phyloP scores from a whole-genome alignment of 2,329 filamentous ascomycete species.

The Cadophora sp. region DNA sequence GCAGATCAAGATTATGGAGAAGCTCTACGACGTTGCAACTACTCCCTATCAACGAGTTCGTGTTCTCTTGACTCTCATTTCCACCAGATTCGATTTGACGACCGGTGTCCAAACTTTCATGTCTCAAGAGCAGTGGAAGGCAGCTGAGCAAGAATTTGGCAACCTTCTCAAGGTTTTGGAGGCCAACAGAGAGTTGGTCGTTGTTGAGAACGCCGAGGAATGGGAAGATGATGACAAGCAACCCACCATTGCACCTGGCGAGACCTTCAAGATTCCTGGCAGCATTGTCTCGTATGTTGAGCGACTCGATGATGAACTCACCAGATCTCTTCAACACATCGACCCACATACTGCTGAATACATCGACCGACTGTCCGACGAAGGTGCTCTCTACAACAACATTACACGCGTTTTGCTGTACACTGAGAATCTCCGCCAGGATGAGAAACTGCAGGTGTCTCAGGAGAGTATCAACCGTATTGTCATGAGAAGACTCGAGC shows the following conservation, averaged over 20 bases:
- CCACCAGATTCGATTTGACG: constrained; percentile 92
- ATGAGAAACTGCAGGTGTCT: constrained; percentile 71
- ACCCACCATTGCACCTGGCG: constrained; percentile 73
- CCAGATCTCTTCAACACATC: constrained; percentile 94
- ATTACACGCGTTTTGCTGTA: constrained; percentile 90
- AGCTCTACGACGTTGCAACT: constrained; percentile 84
- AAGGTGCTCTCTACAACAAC: constrained; percentile 88
- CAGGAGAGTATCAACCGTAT: constrained; percentile 93
- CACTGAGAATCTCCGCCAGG: constrained; percentile 79
- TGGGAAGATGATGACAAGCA: constrained; percentile 99
- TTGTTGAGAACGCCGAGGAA: constrained; percentile 92
- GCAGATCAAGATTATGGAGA: constrained; percentile 98
- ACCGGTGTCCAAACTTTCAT: constrained; percentile 82
- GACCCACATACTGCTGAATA: constrained; percentile 99
- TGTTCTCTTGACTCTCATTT: constrained; percentile 88
- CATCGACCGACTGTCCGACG: constrained; percentile 92
- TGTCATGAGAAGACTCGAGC: constrained; percentile 92
- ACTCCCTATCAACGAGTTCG: constrained; percentile 95
- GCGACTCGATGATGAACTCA: constrained; percentile 95
- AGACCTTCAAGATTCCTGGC: constrained; percentile 90
- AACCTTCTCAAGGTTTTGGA: constrained; percentile 81
- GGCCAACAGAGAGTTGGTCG: constrained; percentile 78
- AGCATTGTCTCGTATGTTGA: constrained; percentile 95
- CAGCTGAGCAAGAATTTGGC: constrained; percentile 85
- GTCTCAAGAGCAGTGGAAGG: constrained; percentile 96